Percentiles rank a stretch among this genome's conserved stretches.
Evolutionary conservation across 108 stramenopile species (phyloP).

Genomic region (Schizochytrium sp.): DNA sequence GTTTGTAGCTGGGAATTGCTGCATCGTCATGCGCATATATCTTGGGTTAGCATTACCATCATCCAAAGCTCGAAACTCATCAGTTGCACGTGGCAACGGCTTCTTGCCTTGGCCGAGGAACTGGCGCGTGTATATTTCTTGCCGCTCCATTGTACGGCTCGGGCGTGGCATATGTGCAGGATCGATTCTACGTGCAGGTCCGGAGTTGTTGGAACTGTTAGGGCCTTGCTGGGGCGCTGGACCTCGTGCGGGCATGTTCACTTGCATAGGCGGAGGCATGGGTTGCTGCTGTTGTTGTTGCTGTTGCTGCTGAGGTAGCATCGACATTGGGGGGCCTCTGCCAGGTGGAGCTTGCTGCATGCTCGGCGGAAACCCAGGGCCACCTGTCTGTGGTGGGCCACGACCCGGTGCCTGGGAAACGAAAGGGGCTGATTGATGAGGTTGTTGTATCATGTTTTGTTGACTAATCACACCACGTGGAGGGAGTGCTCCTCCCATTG

Average conservation of each 20-base stretch:
- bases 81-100: neutral
- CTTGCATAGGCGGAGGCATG: conserved; percentile 1
- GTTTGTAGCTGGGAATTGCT: conserved; percentile 36
- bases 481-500: neutral
- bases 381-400: neutral
- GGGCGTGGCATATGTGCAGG: conserved; percentile 56
- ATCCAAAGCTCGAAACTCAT: conserved; percentile 9
- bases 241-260: conserved; percentile 12
- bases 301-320: neutral
- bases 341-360: conserved; percentile 1
- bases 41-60: conserved; percentile 42
- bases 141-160: neutral
- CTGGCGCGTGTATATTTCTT: conserved; percentile 36
- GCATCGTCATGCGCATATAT: conserved; percentile 51
- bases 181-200: neutral
- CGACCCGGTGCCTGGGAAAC: neutral
- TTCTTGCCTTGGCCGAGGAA: conserved; percentile 18
- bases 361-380: neutral
- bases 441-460: neutral
- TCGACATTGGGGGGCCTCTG: conserved; percentile 18
- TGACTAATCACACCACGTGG: neutral
- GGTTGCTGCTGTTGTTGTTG: conserved; percentile 32
- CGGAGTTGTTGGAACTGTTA: too few relatives aligned
- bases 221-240: neutral
- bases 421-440: neutral